Conservation (phyloP, 2,329 filamentous ascomycete species). For the Claviceps maximensis region DNA sequence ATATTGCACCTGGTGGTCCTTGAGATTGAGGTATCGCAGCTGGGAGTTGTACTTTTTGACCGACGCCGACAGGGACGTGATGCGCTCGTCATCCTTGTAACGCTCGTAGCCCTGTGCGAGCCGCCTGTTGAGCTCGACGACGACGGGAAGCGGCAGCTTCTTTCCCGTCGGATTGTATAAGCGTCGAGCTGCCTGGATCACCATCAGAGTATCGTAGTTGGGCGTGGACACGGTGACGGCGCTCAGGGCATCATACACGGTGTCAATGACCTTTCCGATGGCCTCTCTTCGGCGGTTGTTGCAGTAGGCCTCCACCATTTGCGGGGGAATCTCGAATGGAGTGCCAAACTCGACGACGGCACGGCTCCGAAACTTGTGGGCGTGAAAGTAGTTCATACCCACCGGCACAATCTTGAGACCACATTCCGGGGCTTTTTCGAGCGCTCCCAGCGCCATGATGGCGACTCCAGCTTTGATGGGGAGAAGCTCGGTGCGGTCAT, state of each 20-base stretch:
- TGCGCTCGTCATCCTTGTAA: conserved; percentile 82
- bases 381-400: conserved; percentile 99
- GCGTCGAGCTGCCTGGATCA: conserved; percentile 85
- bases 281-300: conserved; percentile 74
- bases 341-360: conserved; percentile 92
- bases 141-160: conserved; percentile 80
- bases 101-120: conserved; percentile 83
- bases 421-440: conserved; percentile 74
- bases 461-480: conserved; percentile 93
- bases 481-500: conserved; percentile 82
- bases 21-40: conserved; percentile 71
- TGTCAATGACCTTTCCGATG: conserved; percentile 73
- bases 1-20: conserved; percentile 91
- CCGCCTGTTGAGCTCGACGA: conserved; percentile 86
- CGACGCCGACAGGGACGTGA: conserved; percentile 58
- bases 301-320: conserved; percentile 77
- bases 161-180: conserved; percentile 92
- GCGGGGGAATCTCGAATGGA: conserved; percentile 70
- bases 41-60: conserved; percentile 80
- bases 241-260: conserved; percentile 70
- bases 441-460: conserved; percentile 88
- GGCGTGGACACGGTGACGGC: conserved; percentile 85
- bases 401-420: conserved; percentile 90
- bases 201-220: conserved; percentile 92
- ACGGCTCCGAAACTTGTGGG: conserved; percentile 93